Evolutionary conservation across 257 asterid genomes (phyloP).

Genomic region (Verbascum thapsus): DNA sequence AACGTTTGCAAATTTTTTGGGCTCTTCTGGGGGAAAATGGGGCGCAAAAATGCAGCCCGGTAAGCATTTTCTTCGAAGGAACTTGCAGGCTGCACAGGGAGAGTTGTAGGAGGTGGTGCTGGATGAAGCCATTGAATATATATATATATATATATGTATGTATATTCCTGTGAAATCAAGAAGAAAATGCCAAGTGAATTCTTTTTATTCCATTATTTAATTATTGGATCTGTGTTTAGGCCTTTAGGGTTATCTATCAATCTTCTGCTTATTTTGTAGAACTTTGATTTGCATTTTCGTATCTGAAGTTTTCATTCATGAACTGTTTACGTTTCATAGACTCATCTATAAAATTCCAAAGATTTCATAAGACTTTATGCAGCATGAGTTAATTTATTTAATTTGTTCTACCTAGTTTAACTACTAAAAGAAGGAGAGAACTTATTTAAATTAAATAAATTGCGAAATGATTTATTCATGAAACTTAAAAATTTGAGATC

Average conservation of each 20-base stretch:
- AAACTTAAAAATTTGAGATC: slow-evolving; percentile 28
- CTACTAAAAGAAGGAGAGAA: neutral
- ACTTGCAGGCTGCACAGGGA: slow-evolving; percentile 69
- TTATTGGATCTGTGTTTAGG: neutral
- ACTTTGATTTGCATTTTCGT: slow-evolving; percentile 15
- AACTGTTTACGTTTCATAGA: no score
- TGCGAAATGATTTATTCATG: neutral
- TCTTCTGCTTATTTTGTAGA: slow-evolving; percentile 12
- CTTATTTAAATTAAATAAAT: neutral
- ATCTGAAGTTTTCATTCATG: no score
- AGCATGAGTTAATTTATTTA: neutral
- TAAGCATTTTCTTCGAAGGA: slow-evolving; percentile 52
- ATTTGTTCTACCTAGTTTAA: no score
- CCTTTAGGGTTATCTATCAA: neutral
- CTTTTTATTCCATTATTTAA: neutral
- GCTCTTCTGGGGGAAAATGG: slow-evolving; percentile 56
- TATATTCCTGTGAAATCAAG: slow-evolving; percentile 24
- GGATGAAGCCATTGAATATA: slow-evolving; percentile 45
- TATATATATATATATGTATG: no score
- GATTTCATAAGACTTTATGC: neutral
- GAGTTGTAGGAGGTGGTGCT: slow-evolving; percentile 53
- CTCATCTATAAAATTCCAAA: no score
- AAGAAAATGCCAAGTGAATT: slow-evolving; percentile 7
- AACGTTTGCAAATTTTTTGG: slow-evolving; percentile 51
- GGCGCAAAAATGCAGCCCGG: slow-evolving; percentile 53